Evolutionary conservation across 768 basidiomycete genomes (phyloP).

Genomic region (Hericium erinaceus): DNA sequence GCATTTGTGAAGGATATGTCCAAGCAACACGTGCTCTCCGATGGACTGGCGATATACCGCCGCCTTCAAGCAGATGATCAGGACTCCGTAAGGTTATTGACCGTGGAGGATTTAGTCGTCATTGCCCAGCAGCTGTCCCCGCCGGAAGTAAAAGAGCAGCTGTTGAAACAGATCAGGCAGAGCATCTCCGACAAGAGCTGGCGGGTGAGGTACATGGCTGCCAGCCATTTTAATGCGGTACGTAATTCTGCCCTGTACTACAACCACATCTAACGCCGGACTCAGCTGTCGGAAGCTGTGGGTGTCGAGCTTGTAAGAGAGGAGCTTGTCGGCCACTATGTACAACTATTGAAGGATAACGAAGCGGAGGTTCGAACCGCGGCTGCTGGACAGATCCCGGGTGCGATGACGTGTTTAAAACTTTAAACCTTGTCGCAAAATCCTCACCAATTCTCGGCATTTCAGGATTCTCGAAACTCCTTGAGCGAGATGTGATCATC

Average conservation of each 20-base stretch:
- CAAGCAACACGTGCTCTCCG: slow-evolving; percentile 72
- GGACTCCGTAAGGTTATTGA: slow-evolving; percentile 92
- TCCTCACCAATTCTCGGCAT: not conserved
- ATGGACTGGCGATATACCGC: slow-evolving; percentile 87
- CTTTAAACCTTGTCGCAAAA: slow-evolving; percentile 5
- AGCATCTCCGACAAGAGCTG: slow-evolving; percentile 95
- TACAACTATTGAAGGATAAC: slow-evolving; percentile 92
- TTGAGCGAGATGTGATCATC: slow-evolving; percentile 91
- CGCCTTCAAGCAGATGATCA: slow-evolving; percentile 94
- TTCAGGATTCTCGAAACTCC: slow-evolving; percentile 85
- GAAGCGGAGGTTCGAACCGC: slow-evolving; percentile 98
- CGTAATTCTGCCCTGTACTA: slow-evolving; percentile 10
- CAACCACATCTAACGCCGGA: no score
- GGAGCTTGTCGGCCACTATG: slow-evolving; percentile 88
- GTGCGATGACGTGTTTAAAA: slow-evolving; percentile 30
- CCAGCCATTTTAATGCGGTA: slow-evolving; percentile 93
- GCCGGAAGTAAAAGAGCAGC: slow-evolving; percentile 84
- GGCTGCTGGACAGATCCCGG: slow-evolving; percentile 93
- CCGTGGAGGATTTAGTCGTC: slow-evolving; percentile 91
- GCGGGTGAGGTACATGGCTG: slow-evolving; percentile 98
- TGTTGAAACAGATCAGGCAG: slow-evolving; percentile 79
- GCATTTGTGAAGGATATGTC: slow-evolving; percentile 71
- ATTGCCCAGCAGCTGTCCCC: slow-evolving; percentile 80
- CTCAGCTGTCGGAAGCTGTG: slow-evolving; percentile 82
- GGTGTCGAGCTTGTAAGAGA: slow-evolving; percentile 87